These are phyloP conservation scores for Penicillium subrubescens DNA, from an alignment of 495 filamentous ascomycete species.

Conservation along the genomic window DNA sequence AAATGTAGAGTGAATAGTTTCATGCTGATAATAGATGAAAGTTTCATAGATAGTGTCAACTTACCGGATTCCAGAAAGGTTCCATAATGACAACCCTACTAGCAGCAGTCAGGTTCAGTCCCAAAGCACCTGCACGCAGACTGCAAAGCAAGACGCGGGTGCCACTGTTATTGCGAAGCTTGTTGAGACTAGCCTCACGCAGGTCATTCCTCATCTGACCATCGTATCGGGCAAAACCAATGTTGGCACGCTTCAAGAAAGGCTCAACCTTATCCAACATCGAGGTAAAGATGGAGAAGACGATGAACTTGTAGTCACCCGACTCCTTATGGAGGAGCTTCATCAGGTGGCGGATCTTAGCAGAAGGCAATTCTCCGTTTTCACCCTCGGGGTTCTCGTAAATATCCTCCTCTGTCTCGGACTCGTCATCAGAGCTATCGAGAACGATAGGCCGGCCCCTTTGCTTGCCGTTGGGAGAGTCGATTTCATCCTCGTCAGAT, in stretches of 20 bases:
- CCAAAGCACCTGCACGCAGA: constrained; percentile 88
- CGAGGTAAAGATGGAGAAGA: constrained; percentile 96
- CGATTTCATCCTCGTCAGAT: constrained; percentile 50
- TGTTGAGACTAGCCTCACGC: constrained; percentile 81
- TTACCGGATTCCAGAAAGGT: constrained; percentile 95
- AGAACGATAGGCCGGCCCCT: constrained; percentile 17
- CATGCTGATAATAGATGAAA: not conserved
- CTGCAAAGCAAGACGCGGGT: constrained; percentile 85
- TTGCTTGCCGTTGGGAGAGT: constrained; percentile 36
- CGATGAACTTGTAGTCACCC: constrained; percentile 85
- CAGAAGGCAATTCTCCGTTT: constrained; percentile 66
- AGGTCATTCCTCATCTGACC: constrained; percentile 93
- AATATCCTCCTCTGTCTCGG: constrained; percentile 36
- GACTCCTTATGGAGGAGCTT: constrained; percentile 78
- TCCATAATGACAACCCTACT: constrained; percentile 93
- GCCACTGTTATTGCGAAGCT: constrained; percentile 69
- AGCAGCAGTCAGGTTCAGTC: constrained; percentile 92
- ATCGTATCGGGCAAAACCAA: constrained; percentile 87
- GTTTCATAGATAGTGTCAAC: constrained; percentile 24
- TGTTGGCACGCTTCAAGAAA: constrained; percentile 71
- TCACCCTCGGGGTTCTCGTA: constrained; percentile 47
- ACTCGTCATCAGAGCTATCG: constrained; percentile 26
- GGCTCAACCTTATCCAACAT: constrained; percentile 98
- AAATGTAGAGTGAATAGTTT: not conserved
- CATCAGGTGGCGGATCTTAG: constrained; percentile 87